These are phyloP conservation scores for Rhodotorula sp. DNA, from an alignment of 1,284 basidiomycete species.

Conservation along the genomic window DNA sequence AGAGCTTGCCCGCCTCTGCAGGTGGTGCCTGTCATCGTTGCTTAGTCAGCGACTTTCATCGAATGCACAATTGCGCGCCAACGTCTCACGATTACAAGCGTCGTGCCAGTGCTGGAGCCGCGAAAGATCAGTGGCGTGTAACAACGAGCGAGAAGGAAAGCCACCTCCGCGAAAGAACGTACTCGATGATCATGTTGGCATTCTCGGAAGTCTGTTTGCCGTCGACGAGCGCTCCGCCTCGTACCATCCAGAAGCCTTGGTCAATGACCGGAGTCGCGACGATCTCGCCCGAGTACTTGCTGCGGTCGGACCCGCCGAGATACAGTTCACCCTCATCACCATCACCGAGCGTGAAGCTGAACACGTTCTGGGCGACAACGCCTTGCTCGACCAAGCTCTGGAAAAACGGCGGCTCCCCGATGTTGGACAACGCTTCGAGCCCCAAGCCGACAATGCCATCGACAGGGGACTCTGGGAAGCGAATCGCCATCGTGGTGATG, in stretches of 20 bases:
- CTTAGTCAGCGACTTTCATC: no score
- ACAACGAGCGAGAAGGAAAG: neutral
- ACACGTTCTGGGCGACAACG: conserved; percentile 52
- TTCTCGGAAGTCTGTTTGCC: conserved; percentile 24
- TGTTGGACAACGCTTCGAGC: conserved; percentile 42
- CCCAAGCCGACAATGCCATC: conserved; percentile 48
- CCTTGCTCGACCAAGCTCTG: conserved; percentile 46
- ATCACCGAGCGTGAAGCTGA: conserved; percentile 58
- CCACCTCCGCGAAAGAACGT: no score
- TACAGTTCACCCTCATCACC: conserved; percentile 54
- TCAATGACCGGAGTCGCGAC: conserved; percentile 7
- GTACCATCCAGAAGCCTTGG: conserved; percentile 45
- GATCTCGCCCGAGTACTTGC: conserved; percentile 6
- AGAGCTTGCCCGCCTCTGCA: no score
- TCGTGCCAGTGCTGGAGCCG: conserved; percentile 53
- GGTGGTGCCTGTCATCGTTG: no score
- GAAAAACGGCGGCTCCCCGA: conserved; percentile 42
- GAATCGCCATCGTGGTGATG: conserved; percentile 43
- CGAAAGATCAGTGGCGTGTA: neutral
- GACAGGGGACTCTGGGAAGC: conserved; percentile 37
- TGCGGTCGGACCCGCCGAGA: conserved; percentile 58
- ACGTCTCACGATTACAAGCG: conserved; percentile 51
- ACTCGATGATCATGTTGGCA: conserved; percentile 54
- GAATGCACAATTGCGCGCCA: no score
- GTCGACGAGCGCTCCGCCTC: conserved; percentile 24